Base-by-base conservation (phyloP, 257 asterid species). In the Agastache rugosa region DNA sequence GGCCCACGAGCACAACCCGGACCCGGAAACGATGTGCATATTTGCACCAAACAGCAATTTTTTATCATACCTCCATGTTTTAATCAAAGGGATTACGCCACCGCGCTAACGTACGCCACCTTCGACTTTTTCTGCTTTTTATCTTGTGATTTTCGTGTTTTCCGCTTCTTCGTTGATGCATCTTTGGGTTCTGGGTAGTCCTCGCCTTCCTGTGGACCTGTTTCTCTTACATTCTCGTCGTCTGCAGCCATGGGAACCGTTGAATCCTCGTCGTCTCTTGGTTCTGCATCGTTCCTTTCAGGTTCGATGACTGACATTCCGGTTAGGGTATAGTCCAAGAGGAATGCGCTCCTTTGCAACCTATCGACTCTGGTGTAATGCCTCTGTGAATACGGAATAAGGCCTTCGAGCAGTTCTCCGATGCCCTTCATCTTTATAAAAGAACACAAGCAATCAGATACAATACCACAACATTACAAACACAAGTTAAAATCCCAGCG, bases 281-380 rank as follows among this genome's bases (percentile, higher is more conserved):
- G 31, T 9, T 73, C 80, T 63, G 74, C 71, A 35, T 50, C 86
- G 4, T 73, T 75, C 34, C 12, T 74, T 63, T 86, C 89, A 8
- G 97, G 98, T 70, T 90, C 96, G 8, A 93, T 76, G 62, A 91
- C 96, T 10, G 93, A 89, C 98, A 93, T 91, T 69, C 89, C 85
- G 0, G 87, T 75, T 76, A 90, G 77, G 23, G 94, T 90, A 51
- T 84, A 93, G 82, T 93, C 97, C 85, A 93, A 67, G 34, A 93
- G 86, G 82, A 72, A 90, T 22, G 93, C 80, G 88, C 96, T 91
- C 77, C 96, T 87, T 63, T 85, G 91, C 85, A 88, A 70, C 83
- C 96, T 83, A 63, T 86, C 96, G 17, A 93, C 70, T 84, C 97
- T 77, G 44, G 73, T 84, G 83, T 82, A 93, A 83, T 91, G 98